These are phyloP conservation scores for Brasilioporus rufonigricans DNA, from an alignment of 768 basidiomycete species.

Conservation along the genomic window DNA sequence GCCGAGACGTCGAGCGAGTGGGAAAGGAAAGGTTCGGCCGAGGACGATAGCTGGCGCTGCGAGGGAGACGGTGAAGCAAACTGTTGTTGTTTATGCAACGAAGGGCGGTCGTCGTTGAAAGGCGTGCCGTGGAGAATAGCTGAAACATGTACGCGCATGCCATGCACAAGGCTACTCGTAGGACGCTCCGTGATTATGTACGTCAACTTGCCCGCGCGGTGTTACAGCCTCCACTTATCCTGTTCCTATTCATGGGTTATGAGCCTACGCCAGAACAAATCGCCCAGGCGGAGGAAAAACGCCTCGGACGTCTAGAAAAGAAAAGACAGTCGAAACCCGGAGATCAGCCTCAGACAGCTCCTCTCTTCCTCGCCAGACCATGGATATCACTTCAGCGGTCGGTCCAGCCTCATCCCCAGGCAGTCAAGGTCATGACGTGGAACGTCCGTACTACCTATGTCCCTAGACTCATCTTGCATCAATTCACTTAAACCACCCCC, in stretches of 20 bases:
- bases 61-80: neutral
- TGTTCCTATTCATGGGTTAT: constrained; percentile 19
- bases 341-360: neutral
- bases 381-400: constrained; percentile 35
- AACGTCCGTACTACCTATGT: constrained; percentile 58
- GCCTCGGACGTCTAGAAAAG: constrained; percentile 45
- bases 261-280: constrained; percentile 53
- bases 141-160: constrained; percentile 19
- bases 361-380: constrained; percentile 22
- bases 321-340: constrained; percentile 20
- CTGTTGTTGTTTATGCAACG: constrained; percentile 5
- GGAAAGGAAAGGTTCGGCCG: neutral
- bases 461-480: neutral
- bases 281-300: constrained; percentile 49
- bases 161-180: neutral
- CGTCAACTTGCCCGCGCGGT: too few relatives aligned
- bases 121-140: constrained; percentile 28
- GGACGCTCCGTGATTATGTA: constrained; percentile 5
- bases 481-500: constrained; percentile 1
- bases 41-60: constrained; percentile 2
- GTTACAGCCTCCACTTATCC: too few relatives aligned
- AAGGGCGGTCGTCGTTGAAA: constrained; percentile 13
- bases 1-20: constrained; percentile 10
- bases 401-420: neutral
- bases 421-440: constrained; percentile 71